phyloP scores from a whole-genome alignment of 225 moss, liverwort and hornwort genomes.

The Anthoceros angustus region DNA sequence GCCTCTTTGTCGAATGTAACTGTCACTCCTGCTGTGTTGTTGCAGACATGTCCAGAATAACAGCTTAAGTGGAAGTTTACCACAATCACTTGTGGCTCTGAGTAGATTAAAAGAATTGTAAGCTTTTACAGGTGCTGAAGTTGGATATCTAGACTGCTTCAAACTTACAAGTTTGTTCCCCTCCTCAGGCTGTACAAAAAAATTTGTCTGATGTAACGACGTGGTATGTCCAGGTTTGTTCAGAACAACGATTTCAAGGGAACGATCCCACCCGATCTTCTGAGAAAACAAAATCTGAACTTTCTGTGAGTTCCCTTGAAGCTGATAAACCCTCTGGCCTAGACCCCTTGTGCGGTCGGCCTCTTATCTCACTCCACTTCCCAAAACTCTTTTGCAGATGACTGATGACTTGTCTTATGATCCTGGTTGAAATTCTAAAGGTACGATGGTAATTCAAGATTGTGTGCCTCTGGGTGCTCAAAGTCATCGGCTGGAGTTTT shows the following conservation, averaged over 20 bases:
- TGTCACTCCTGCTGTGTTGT: not conserved
- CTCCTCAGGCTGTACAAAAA: not conserved
- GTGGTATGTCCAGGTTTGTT: constrained; percentile 13
- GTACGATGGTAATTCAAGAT: no score
- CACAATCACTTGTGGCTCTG: constrained; percentile 15
- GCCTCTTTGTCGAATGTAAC: not conserved
- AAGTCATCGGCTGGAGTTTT: no score
- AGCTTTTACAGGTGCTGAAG: constrained; percentile 1
- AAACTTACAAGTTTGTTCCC: not conserved
- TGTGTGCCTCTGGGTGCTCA: no score
- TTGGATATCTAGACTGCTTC: not conserved
- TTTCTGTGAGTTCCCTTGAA: constrained; percentile 11
- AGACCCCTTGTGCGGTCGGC: no score
- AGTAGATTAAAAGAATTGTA: constrained; percentile 18
- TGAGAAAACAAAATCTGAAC: constrained; percentile 13
- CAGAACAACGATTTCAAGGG: constrained; percentile 20
- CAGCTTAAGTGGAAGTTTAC: constrained; percentile 20
- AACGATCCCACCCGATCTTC: constrained; percentile 20
- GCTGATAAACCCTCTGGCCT: no score
- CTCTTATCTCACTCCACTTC: no score
- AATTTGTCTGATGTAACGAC: not conserved
- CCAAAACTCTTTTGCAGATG: no score
- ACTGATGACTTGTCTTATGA: no score
- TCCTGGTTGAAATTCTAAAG: no score
- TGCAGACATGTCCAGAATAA: constrained; percentile 27